Percentiles rank a stretch among this genome's conserved stretches.
Evolutionary conservation across 371 early-diverging fungal genomes (phyloP).

Genomic region (Apophysomyces ossiformis): DNA sequence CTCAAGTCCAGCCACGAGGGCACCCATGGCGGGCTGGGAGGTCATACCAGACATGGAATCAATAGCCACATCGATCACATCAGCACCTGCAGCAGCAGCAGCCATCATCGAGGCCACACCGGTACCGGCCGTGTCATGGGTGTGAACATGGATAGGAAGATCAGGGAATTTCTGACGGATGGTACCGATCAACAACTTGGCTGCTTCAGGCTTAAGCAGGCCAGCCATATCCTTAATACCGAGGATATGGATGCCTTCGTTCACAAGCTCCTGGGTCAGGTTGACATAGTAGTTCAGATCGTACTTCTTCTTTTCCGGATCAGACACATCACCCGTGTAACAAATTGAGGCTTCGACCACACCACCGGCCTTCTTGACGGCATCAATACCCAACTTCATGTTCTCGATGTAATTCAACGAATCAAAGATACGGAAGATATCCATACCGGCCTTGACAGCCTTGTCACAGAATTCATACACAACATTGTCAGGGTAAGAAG

Average conservation of each 20-base stretch:
- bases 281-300: conserved; percentile 91
- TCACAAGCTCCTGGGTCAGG: conserved; percentile 86
- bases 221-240: conserved; percentile 99
- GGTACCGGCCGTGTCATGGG: conserved; percentile 96
- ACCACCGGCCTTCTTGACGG: conserved; percentile 93
- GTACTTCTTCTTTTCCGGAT: conserved; percentile 81
- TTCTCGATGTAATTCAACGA: conserved; percentile 95
- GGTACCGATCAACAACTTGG: conserved; percentile 78
- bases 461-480: conserved; percentile 94
- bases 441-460: conserved; percentile 89
- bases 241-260: conserved; percentile 90
- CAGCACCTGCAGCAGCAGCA: conserved; percentile 92
- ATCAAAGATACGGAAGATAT: conserved; percentile 96
- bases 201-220: conserved; percentile 90
- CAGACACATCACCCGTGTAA: conserved; percentile 93
- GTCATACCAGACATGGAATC: conserved; percentile 96
- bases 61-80: conserved; percentile 90
- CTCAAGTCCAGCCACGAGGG: conserved; percentile 84
- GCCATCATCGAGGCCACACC: conserved; percentile 95
- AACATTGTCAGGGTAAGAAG: conserved; percentile 96
- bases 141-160: conserved; percentile 94
- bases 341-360: conserved; percentile 92
- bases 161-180: conserved; percentile 89
- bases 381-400: conserved; percentile 91
- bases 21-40: conserved; percentile 97